Percentiles rank a stretch among this genome's conserved stretches.
phyloP scores from a whole-genome alignment of 768 basidiomycete species.

The Tulasnella sp. region DNA sequence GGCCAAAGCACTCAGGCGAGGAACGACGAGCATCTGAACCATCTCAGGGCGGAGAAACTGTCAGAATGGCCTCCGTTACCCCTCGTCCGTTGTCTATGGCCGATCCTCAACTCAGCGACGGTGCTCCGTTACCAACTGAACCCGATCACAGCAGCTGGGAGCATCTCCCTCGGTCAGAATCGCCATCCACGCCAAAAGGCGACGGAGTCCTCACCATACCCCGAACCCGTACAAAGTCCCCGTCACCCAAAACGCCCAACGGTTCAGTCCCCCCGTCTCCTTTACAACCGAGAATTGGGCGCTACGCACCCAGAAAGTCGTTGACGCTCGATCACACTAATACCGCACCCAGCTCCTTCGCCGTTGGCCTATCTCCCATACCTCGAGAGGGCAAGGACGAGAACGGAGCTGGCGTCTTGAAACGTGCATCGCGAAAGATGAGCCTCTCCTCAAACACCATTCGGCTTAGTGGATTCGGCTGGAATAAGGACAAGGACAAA shows the following conservation, averaged over 20 bases:
- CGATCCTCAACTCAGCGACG: background rate
- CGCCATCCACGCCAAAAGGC: background rate
- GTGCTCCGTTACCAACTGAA: background rate
- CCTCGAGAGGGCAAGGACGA: constrained; percentile 1
- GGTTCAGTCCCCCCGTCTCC: background rate
- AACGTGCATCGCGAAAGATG: constrained; percentile 18
- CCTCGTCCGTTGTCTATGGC: background rate
- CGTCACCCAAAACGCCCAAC: background rate
- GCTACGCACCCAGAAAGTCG: background rate
- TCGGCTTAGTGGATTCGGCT: constrained; percentile 17
- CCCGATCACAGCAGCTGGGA: background rate
- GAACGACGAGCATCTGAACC: constrained; percentile 9
- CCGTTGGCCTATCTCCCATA: background rate
- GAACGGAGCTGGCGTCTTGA: background rate
- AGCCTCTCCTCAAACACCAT: constrained; percentile 2
- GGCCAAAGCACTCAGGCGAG: background rate
- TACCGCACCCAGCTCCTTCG: background rate
- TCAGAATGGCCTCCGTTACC: background rate
- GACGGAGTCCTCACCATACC: background rate
- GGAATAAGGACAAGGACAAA: background rate
- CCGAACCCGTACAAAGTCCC: background rate
- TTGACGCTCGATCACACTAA: background rate
- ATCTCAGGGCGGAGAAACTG: background rate
- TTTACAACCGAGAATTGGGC: background rate
- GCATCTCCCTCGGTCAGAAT: background rate